Percentiles rank a stretch among this genome's conserved stretches.
Conservation (phyloP, 345 rosid species). For the Melastoma malabathricum region DNA sequence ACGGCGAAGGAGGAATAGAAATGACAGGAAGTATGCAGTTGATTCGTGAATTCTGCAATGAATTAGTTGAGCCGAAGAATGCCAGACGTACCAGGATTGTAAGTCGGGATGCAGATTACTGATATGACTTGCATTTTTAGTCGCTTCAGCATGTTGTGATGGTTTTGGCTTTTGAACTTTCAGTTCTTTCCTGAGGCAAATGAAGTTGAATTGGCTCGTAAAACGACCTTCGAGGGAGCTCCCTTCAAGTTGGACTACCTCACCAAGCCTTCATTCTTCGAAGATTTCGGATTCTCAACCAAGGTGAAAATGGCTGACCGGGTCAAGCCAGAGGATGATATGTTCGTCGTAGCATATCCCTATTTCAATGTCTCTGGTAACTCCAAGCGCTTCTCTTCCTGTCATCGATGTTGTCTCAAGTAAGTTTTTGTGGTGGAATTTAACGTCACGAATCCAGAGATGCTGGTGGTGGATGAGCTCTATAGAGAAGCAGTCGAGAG, state of each 20-base stretch:
- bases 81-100: constrained; percentile 65
- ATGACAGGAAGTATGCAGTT: constrained; percentile 86
- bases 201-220: constrained; percentile 68
- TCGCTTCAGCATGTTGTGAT: background rate
- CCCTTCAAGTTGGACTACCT: constrained; percentile 75
- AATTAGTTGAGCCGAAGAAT: constrained; percentile 42
- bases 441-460: constrained; percentile 37
- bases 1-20: constrained; percentile 93
- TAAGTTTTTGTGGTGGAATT: constrained; percentile 4
- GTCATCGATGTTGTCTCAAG: constrained; percentile 1
- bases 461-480: constrained; percentile 97
- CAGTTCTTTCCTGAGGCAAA: constrained; percentile 96
- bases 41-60: constrained; percentile 76
- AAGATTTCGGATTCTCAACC: constrained; percentile 73
- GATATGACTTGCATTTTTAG: background rate
- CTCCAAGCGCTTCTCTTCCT: constrained; percentile 7
- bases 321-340: constrained; percentile 66
- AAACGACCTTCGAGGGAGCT: constrained; percentile 61
- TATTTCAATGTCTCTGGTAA: constrained; percentile 87
- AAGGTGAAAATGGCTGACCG: constrained; percentile 77
- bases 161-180: constrained; percentile 2
- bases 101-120: constrained; percentile 6
- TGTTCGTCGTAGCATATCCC: constrained; percentile 78
- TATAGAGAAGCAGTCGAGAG: constrained; percentile 66
- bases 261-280: constrained; percentile 79